These are phyloP conservation scores for Juncus effusus DNA, from an alignment of 176 grass and related monocot genomes.

Conservation along the genomic window DNA sequence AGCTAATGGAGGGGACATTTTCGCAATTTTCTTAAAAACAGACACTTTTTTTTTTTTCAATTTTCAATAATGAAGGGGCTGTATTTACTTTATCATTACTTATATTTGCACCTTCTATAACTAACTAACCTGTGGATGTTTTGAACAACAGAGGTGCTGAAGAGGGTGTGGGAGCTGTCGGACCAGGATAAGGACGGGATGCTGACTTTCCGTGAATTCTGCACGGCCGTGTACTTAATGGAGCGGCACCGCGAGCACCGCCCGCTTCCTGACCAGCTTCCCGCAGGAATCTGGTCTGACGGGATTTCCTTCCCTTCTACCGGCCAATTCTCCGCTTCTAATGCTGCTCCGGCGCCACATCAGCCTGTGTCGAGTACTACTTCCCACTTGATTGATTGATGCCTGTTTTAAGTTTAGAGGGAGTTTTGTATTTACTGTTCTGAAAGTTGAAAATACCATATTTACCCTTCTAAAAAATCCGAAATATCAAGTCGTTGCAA, in stretches of 20 bases:
- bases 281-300: constrained; percentile 75
- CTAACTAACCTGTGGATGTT: too few species aligned
- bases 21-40: too few species aligned
- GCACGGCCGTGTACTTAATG: constrained; percentile 91
- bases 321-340: constrained; percentile 61
- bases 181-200: constrained; percentile 99
- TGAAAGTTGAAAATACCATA: too few species aligned
- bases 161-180: constrained; percentile 96
- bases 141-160: constrained; percentile 63
- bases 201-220: constrained; percentile 93
- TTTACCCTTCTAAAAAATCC: too few species aligned
- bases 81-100: too few species aligned
- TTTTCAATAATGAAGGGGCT: too few species aligned
- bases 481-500: too few species aligned
- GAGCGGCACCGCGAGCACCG: constrained; percentile 79
- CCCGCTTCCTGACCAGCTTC: constrained; percentile 77
- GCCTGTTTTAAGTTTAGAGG: too few species aligned
- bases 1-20: too few species aligned
- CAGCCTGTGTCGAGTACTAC: constrained; percentile 76
- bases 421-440: too few species aligned
- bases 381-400: constrained; percentile 6
- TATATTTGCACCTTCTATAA: too few species aligned
- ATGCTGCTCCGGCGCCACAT: constrained; percentile 35
- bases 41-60: too few species aligned
- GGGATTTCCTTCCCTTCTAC: constrained; percentile 78